phyloP scores from a whole-genome alignment of 345 rosid species.

The Chamaenerion angustifolium region DNA sequence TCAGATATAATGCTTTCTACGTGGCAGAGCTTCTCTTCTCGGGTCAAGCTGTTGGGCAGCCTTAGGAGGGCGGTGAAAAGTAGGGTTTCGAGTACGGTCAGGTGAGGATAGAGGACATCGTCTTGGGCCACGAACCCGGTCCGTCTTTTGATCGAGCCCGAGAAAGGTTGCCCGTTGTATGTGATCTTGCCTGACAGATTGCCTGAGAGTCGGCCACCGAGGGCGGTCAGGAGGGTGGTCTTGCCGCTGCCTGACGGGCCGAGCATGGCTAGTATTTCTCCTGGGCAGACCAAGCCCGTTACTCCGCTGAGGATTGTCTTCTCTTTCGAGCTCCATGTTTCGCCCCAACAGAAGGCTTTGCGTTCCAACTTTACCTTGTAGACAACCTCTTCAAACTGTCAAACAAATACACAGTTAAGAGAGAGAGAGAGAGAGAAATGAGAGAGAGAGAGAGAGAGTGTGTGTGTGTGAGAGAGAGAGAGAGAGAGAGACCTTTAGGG shows the following conservation, averaged over 20 bases:
- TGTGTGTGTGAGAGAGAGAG: no score
- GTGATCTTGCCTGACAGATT: constrained; percentile 67
- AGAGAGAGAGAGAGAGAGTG: no score
- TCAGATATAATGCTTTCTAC: constrained; percentile 64
- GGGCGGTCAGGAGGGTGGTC: constrained; percentile 94
- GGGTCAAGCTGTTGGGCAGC: constrained; percentile 49
- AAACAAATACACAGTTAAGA: constrained; percentile 2
- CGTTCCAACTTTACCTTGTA: constrained; percentile 66
- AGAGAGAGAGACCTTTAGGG: no score
- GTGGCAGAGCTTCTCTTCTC: constrained; percentile 60
- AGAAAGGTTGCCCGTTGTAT: constrained; percentile 83
- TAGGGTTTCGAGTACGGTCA: constrained; percentile 82
- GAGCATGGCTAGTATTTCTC: constrained; percentile 89
- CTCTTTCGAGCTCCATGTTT: constrained; percentile 47
- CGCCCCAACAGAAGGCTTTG: constrained; percentile 31
- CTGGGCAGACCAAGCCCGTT: constrained; percentile 76
- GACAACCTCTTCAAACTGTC: constrained; percentile 85
- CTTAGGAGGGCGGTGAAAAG: constrained; percentile 81
- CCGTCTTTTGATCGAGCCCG: constrained; percentile 54
- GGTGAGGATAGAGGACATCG: constrained; percentile 83
- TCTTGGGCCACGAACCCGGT: constrained; percentile 94
- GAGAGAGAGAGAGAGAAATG: no score
- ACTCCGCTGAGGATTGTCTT: constrained; percentile 74
- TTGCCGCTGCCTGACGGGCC: constrained; percentile 99
- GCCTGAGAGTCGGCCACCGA: constrained; percentile 78